Evolutionary conservation across 1,284 basidiomycete species (phyloP).

Genomic region (Fomitiporia mediterranea): DNA sequence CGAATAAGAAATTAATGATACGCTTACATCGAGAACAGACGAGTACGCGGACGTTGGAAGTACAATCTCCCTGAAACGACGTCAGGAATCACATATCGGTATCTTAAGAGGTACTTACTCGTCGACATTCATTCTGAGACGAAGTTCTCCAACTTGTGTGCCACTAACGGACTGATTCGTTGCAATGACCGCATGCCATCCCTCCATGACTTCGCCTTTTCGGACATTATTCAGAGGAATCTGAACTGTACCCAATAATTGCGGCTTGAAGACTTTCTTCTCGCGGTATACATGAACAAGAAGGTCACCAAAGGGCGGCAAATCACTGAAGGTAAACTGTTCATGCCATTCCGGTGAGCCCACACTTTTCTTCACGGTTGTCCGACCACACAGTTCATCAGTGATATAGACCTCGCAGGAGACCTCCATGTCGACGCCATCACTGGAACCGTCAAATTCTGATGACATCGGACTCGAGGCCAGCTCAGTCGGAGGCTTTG

Average conservation of each 20-base stretch:
- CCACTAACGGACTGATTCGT: constrained; percentile 43
- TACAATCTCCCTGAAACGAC: constrained; percentile 60
- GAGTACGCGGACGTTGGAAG: constrained; percentile 58
- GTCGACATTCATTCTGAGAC: constrained; percentile 64
- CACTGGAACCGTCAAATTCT: constrained; percentile 34
- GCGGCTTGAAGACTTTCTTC: constrained; percentile 55
- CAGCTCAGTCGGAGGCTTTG: constrained; percentile 31
- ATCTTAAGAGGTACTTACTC: constrained; percentile 51
- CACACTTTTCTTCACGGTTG: constrained; percentile 63
- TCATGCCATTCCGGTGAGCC: constrained; percentile 75
- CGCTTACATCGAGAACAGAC: constrained; percentile 47
- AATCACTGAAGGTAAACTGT: constrained; percentile 62
- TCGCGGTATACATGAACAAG: constrained; percentile 62
- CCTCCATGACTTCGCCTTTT: constrained; percentile 67
- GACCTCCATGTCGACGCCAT: constrained; percentile 59
- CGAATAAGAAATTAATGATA: neutral
- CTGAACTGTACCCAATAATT: constrained; percentile 54
- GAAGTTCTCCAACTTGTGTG: constrained; percentile 67
- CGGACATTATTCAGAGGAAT: constrained; percentile 67
- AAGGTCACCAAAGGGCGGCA: constrained; percentile 66
- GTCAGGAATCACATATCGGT: constrained; percentile 16
- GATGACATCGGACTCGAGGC: constrained; percentile 24
- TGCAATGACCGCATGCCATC: constrained; percentile 76
- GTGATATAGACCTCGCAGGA: constrained; percentile 69
- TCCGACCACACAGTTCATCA: constrained; percentile 59